phyloP scores from a whole-genome alignment of 495 filamentous ascomycete species.

The Bacidia gigantensis region DNA sequence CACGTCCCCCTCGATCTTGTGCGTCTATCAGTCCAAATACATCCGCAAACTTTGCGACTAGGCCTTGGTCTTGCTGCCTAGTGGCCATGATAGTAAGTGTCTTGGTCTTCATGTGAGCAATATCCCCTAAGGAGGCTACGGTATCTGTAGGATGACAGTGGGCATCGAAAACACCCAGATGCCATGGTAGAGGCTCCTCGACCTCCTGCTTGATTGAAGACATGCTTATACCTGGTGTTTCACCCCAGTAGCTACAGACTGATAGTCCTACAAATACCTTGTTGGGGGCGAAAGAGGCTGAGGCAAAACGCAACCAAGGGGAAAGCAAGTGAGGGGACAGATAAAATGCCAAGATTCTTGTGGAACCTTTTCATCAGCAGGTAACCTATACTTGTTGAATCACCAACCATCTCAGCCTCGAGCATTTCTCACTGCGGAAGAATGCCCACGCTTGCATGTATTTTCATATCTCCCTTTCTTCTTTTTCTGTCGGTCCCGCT shows the following conservation, averaged over 20 bases:
- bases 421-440: background rate
- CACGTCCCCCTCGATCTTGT: constrained; percentile 18
- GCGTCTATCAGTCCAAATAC: constrained; percentile 26
- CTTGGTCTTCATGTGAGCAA: constrained; percentile 63
- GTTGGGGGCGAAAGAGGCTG: too few species aligned
- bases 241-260: too few species aligned
- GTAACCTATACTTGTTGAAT: too few species aligned
- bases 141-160: constrained; percentile 99
- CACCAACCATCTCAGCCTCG: too few species aligned
- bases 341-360: too few species aligned
- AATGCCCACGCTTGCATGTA: constrained; percentile 30
- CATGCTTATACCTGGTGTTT: background rate
- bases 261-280: too few species aligned
- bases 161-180: constrained; percentile 73
- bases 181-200: constrained; percentile 55
- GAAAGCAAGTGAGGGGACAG: too few species aligned
- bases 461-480: constrained; percentile 48
- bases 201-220: background rate
- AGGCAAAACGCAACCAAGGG: too few species aligned
- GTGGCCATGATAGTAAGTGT: constrained; percentile 83
- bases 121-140: constrained; percentile 53
- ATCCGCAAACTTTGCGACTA: constrained; percentile 57
- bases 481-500: constrained; percentile 55
- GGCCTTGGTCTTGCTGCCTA: constrained; percentile 68
- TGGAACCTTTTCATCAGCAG: too few species aligned